These are phyloP conservation scores for Linnemannia hyalina DNA, from an alignment of 192 early-diverging fungal species.

Conservation along the genomic window DNA sequence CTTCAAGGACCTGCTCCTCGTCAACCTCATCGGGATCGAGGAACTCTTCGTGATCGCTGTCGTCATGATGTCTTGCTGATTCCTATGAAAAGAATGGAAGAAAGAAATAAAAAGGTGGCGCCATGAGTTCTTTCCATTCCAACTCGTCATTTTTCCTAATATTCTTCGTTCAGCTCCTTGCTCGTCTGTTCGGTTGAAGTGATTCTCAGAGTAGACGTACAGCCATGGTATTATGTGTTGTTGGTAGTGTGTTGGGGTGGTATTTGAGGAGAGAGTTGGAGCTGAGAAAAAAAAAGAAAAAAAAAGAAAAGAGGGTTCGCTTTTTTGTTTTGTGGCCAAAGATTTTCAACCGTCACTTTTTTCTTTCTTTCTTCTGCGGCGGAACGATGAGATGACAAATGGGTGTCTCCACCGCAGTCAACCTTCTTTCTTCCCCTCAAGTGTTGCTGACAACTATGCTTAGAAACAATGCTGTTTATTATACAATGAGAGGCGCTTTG, in stretches of 20 bases:
- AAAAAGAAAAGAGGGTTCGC: background rate
- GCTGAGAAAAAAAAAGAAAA: background rate
- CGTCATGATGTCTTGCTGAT: conserved; percentile 57
- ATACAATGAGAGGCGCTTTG: background rate
- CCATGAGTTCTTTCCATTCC: background rate
- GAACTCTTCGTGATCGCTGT: conserved; percentile 63
- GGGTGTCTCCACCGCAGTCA: background rate
- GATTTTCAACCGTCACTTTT: conserved; percentile 10
- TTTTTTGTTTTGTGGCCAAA: background rate
- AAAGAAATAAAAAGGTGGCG: background rate
- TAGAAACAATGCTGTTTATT: background rate
- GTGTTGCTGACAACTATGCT: background rate
- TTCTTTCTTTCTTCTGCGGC: background rate
- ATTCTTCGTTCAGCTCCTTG: background rate
- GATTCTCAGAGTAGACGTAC: background rate
- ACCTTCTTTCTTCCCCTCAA: background rate
- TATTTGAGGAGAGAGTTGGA: background rate
- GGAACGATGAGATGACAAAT: background rate
- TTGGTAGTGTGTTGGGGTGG: background rate
- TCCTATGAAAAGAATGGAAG: conserved; percentile 26
- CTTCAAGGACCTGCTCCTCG: conserved; percentile 64
- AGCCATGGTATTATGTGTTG: conserved; percentile 4
- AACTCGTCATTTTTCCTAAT: background rate
- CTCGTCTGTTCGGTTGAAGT: background rate
- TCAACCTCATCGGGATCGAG: conserved; percentile 66